Conservation (phyloP, 768 basidiomycete genomes). For the Hydnum rufescens region DNA sequence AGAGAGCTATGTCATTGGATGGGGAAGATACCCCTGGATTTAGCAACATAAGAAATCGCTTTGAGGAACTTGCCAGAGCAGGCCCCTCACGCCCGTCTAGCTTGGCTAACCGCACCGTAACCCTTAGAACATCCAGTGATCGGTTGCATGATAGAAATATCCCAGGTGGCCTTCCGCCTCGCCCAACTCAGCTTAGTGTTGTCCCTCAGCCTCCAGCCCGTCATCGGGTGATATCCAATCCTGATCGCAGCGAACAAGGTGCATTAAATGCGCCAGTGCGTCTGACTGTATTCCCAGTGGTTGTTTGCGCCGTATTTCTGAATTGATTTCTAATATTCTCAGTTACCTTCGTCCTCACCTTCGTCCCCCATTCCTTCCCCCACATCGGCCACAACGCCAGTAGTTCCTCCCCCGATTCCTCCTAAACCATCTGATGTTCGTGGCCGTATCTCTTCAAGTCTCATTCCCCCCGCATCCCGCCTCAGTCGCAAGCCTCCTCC, state of each 20-base stretch:
- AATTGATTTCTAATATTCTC: background rate
- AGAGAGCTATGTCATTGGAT: no score
- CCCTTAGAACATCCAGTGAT: background rate
- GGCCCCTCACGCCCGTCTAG: background rate
- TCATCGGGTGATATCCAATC: background rate
- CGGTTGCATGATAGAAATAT: background rate
- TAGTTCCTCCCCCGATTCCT: background rate
- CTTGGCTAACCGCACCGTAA: background rate
- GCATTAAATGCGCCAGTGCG: background rate
- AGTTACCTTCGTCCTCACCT: background rate
- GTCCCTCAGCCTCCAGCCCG: background rate
- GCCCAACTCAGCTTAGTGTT: background rate
- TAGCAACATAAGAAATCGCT: background rate
- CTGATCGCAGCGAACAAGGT: background rate
- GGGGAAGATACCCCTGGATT: background rate
- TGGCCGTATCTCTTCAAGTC: no score
- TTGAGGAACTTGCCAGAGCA: background rate
- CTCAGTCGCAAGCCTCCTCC: no score
- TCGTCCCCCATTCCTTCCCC: background rate
- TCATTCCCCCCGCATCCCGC: no score
- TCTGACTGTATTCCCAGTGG: background rate
- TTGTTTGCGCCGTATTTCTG: background rate
- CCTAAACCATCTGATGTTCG: background rate
- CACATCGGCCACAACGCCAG: background rate
- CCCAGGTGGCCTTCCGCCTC: background rate